A percentile compares a stretch with the other conserved stretches of the same genome.
Evolutionary conservation across 2,329 filamentous ascomycete species (phyloP).

Genomic region (Paracorniculantispora psalliotae): DNA sequence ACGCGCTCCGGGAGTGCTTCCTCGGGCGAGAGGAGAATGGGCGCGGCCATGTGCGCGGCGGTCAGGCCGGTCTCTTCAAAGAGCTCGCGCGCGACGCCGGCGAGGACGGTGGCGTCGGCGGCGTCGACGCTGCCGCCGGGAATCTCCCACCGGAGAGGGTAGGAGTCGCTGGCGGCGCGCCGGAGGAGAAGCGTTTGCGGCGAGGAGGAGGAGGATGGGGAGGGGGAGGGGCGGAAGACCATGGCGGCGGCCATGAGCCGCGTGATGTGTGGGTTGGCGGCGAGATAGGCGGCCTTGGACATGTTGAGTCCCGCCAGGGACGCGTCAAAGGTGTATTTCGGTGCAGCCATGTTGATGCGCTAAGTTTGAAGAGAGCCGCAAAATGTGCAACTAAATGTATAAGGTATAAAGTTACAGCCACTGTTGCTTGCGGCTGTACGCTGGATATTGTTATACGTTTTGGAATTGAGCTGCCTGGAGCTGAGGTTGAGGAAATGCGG

Average conservation of each 20-base stretch:
- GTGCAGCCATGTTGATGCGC: not conserved
- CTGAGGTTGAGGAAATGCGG: conserved; percentile 16
- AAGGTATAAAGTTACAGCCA: no score
- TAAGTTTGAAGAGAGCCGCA: not conserved
- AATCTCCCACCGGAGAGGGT: conserved; percentile 19
- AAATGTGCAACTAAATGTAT: no score
- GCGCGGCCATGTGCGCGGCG: conserved; percentile 22
- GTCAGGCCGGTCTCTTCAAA: conserved; percentile 40
- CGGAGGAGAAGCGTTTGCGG: conserved; percentile 13
- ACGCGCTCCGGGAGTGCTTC: not conserved
- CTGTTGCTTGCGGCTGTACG: no score
- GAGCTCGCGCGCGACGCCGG: conserved; percentile 39
- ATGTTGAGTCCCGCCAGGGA: conserved; percentile 14
- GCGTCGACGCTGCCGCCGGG: conserved; percentile 36
- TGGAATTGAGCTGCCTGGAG: conserved; percentile 2
- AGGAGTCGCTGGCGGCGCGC: conserved; percentile 18
- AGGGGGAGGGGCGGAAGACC: conserved; percentile 15
- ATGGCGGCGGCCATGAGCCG: conserved; percentile 19
- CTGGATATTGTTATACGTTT: no score
- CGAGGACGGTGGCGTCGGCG: conserved; percentile 30
- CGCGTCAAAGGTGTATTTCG: conserved; percentile 13
- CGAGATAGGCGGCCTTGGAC: conserved; percentile 14
- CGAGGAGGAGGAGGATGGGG: not conserved
- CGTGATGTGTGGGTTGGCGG: conserved; percentile 16
- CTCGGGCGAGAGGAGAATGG: conserved; percentile 16